These are phyloP conservation scores for Rhexocercosporidium sp. DNA, from an alignment of 2,329 filamentous ascomycete species.

Conservation along the genomic window DNA sequence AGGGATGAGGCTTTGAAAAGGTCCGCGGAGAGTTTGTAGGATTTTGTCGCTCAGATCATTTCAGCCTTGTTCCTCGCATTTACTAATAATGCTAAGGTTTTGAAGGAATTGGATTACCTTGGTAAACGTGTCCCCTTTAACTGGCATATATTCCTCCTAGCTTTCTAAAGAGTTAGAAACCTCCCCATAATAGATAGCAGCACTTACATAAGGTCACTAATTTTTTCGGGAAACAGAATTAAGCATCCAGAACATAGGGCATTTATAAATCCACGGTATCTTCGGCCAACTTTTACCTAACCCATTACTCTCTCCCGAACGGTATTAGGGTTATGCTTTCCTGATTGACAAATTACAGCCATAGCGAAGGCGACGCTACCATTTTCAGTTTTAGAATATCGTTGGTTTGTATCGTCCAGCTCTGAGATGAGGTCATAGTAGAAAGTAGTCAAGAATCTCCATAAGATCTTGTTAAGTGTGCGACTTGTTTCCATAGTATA, in stretches of 20 bases:
- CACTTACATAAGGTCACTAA: constrained; percentile 21
- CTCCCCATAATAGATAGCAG: constrained; percentile 15
- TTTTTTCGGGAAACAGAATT: constrained; percentile 22
- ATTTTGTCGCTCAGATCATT: constrained; percentile 21
- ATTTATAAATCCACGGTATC: constrained; percentile 22
- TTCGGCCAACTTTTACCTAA: constrained; percentile 15
- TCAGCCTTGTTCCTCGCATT: constrained; percentile 14
- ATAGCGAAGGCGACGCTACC: constrained; percentile 10
- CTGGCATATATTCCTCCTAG: constrained; percentile 14
- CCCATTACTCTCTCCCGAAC: constrained; percentile 17
- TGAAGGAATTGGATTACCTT: constrained; percentile 17
- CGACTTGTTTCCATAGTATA: constrained; percentile 17
- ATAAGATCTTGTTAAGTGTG: constrained; percentile 22
- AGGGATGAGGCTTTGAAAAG: constrained; percentile 17
- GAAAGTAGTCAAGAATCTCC: constrained; percentile 20
- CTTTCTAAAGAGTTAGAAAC: constrained; percentile 22
- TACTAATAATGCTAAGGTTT: constrained; percentile 15
- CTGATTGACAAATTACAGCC: constrained; percentile 18
- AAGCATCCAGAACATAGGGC: constrained; percentile 20
- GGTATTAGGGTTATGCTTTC: constrained; percentile 17
- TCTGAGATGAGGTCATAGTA: constrained; percentile 20
- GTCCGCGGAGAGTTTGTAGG: constrained; percentile 12
- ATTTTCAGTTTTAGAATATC: constrained; percentile 12
- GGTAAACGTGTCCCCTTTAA: constrained; percentile 13
- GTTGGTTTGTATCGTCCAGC: constrained; percentile 20